Conservation (phyloP, 768 basidiomycete species). For the Terana coerulea region DNA sequence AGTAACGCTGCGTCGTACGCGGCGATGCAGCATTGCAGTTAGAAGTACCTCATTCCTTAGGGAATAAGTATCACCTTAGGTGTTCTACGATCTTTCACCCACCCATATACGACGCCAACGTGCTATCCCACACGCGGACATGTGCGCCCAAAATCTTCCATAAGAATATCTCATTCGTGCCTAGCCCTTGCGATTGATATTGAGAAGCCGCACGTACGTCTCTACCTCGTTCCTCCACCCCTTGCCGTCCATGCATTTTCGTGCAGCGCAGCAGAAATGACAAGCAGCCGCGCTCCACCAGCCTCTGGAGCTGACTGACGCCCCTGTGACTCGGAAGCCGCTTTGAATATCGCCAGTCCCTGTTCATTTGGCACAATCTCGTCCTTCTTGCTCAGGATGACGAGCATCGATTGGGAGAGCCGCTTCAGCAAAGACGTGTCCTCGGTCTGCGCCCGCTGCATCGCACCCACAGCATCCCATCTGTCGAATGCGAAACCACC, state of each 20-base stretch:
- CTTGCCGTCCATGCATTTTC: conserved; percentile 35
- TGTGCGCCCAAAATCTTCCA: no score
- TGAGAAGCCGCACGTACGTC: conserved; percentile 16
- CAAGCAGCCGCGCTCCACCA: conserved; percentile 15
- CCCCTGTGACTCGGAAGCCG: not conserved
- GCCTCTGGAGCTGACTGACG: not conserved
- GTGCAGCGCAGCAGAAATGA: conserved; percentile 33
- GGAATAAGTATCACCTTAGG: no score
- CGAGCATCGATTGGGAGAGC: conserved; percentile 26
- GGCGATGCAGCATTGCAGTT: no score
- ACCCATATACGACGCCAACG: no score
- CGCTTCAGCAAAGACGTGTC: conserved; percentile 12
- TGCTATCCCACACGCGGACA: no score
- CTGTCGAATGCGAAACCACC: conserved; percentile 38
- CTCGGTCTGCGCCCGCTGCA: conserved; percentile 8
- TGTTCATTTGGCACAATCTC: conserved; percentile 42
- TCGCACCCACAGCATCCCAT: conserved; percentile 41
- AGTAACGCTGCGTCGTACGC: no score
- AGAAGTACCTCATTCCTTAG: no score
- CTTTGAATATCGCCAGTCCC: conserved; percentile 28
- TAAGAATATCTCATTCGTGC: not conserved
- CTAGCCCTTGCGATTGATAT: no score
- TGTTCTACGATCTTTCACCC: no score
- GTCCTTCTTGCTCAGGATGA: conserved; percentile 40
- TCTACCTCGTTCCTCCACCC: conserved; percentile 26